Base-by-base conservation (phyloP, 768 basidiomycete genomes). In the Pleurotus platypus region DNA sequence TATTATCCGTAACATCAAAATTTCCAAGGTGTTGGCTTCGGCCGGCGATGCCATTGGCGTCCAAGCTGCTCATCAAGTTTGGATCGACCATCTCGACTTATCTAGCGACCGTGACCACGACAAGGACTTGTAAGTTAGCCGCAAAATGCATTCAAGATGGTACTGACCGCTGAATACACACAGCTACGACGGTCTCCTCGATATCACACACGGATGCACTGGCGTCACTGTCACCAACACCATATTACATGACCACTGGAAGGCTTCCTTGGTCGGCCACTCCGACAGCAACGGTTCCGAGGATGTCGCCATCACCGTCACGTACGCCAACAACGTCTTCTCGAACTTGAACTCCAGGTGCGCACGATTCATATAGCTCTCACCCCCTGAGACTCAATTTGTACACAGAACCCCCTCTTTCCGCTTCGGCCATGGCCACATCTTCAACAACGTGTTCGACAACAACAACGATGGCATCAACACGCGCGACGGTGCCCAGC, bases 1-100 rank as follows among this genome's bases (percentile, higher is more conserved):
- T 53, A 80, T 80, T 64, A 73, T 80, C 59, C 73, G 78, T 30
- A 80, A 80, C 60, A 66, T 80, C 64, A 78, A 77, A 61, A 75
- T 80, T 51, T 74, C 75, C 27, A 80, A 79, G 64, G 78, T 80
- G 26, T 64, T 78, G 1, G 78, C 78, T 22, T 61, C 58, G 1
- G 73, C 71, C 50, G 78, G 78, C 35, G 78, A 80, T 64, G 76
- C 76, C 27, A 69, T 80, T 37, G 78, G 74, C 26, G 70, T 78
- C 50, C 77, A 78, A 56, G 61, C 67, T 13, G 61, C 77, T 9
- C 65, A 63, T 53, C 68, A 74, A 57, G 75, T 78, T n/a, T 78
- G 76, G 76, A 57, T 79, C 54, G 77, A 79, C 66, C 78, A 79
- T 55, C 62, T 67, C 53, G 78, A 79, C 63, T 69, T 79, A 55